These are phyloP conservation scores for Botrytis squamosa DNA, from an alignment of 2,329 filamentous ascomycete genomes.

Conservation along the genomic window DNA sequence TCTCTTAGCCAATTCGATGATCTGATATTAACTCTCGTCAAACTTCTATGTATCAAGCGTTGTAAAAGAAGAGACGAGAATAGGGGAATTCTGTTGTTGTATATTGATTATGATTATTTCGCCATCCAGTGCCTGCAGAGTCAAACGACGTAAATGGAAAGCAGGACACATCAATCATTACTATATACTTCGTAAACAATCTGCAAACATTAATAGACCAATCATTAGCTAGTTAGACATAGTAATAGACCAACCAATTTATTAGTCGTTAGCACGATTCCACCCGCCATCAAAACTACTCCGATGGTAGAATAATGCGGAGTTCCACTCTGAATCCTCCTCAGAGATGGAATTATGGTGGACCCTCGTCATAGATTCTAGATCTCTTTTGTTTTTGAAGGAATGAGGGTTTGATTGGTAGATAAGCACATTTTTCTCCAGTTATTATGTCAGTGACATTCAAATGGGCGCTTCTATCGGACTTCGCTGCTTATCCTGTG, in stretches of 20 bases:
- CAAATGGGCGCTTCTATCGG: background rate
- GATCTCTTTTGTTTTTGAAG: background rate
- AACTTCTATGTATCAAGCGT: background rate
- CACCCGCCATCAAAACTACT: background rate
- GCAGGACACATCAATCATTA: background rate
- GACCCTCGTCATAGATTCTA: background rate
- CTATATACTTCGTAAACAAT: background rate
- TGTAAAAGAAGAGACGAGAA: background rate
- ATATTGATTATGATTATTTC: background rate
- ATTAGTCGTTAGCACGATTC: background rate
- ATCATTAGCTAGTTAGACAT: background rate
- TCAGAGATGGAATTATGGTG: background rate
- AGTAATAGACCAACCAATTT: background rate
- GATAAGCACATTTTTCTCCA: background rate
- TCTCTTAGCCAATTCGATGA: background rate
- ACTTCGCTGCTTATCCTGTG: background rate
- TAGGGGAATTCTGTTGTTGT: background rate
- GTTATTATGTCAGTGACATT: background rate
- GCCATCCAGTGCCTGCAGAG: background rate
- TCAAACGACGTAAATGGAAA: background rate
- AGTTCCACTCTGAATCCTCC: background rate
- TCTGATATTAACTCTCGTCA: background rate
- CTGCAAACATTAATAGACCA: background rate
- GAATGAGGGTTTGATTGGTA: background rate
- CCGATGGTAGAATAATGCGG: background rate